These are phyloP conservation scores for Trichoderma pleuroti DNA, from an alignment of 2,329 filamentous ascomycete genomes.

Conservation along the genomic window DNA sequence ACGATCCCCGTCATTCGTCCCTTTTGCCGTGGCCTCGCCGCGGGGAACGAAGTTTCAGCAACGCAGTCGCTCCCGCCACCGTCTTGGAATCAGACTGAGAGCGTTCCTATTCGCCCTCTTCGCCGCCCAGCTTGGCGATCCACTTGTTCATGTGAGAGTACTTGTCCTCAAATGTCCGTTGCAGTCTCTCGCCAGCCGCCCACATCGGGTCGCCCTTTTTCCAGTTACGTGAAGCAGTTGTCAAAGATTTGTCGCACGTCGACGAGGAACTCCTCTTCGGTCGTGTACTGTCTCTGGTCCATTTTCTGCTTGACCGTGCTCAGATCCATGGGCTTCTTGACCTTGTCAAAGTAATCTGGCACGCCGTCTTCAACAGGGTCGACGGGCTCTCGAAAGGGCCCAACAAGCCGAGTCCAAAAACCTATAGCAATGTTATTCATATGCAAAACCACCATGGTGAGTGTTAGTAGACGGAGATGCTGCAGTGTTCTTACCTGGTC, in stretches of 20 bases:
- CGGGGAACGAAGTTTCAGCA: not conserved
- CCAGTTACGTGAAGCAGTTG: conserved; percentile 66
- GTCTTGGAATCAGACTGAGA: not conserved
- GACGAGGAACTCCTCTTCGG: conserved; percentile 50
- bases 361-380: conserved; percentile 55
- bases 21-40: not conserved
- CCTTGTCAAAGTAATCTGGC: conserved; percentile 59
- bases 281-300: conserved; percentile 49
- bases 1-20: not conserved
- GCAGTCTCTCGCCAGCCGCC: conserved; percentile 52
- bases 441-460: not conserved
- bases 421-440: conserved; percentile 37
- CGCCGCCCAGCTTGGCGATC: conserved; percentile 50
- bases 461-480: not conserved
- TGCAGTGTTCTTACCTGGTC: conserved; percentile 47
- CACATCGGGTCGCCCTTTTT: conserved; percentile 53
- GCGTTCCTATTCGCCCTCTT: conserved; percentile 30
- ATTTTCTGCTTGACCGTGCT: conserved; percentile 59
- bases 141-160: conserved; percentile 58
- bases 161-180: conserved; percentile 58
- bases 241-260: conserved; percentile 61
- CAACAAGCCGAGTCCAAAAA: conserved; percentile 64
- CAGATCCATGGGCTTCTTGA: conserved; percentile 61
- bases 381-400: conserved; percentile 59
- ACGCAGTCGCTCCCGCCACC: not conserved